Conservation (phyloP, 2,329 filamentous ascomycete species). For the Colletotrichum sp. region DNA sequence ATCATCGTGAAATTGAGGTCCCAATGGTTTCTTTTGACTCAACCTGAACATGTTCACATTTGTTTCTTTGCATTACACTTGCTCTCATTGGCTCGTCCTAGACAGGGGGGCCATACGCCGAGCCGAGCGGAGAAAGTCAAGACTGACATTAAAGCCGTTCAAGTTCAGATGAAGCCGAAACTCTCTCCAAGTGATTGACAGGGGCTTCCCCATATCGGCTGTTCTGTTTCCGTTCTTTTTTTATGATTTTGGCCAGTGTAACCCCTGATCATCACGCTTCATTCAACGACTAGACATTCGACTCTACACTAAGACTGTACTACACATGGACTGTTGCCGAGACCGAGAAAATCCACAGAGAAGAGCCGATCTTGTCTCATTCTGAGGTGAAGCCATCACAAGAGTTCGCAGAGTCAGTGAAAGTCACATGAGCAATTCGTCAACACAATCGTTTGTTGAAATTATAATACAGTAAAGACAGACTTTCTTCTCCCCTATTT, state of each 20-base stretch:
- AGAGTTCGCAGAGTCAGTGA: accelerated
- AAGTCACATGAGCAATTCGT: background rate
- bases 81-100: background rate
- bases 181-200: background rate
- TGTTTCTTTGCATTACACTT: background rate
- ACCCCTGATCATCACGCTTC: background rate
- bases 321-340: background rate
- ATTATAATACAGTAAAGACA: background rate
- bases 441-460: background rate
- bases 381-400: background rate
- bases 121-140: background rate
- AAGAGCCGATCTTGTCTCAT: background rate
- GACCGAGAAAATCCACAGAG: background rate
- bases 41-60: background rate
- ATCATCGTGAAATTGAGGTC: background rate
- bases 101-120: background rate
- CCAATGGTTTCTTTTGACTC: no score
- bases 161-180: background rate
- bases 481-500: background rate
- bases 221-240: background rate
- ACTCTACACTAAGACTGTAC: background rate
- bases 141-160: background rate
- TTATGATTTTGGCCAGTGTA: background rate
- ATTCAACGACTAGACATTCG: background rate
- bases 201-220: background rate